Conservation (phyloP, 148 eudicot genomes). For the Rhododendron griersonianum region DNA sequence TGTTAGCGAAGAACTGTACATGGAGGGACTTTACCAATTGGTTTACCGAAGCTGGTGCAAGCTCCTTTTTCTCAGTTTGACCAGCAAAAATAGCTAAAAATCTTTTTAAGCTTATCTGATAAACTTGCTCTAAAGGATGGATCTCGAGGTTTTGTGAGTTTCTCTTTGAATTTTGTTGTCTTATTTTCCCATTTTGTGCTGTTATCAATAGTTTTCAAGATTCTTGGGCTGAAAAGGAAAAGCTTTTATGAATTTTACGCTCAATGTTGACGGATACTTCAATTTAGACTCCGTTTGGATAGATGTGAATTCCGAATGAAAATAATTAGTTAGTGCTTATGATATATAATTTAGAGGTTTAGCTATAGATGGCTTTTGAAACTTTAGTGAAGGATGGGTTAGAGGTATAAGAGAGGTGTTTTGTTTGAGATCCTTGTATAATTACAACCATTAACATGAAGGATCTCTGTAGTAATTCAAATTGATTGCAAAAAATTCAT, state of each 20-base stretch:
- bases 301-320: not conserved
- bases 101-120: no score
- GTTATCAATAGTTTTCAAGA: no score
- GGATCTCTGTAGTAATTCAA: not conserved
- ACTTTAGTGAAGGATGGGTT: not conserved
- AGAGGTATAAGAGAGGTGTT: not conserved
- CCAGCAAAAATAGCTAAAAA: no score
- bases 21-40: no score
- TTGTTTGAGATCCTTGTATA: not conserved
- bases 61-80: no score
- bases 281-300: not conserved
- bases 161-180: no score
- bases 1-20: no score
- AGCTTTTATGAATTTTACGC: not conserved
- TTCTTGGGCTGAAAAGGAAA: not conserved
- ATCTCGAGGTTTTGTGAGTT: slow-evolving; percentile 54
- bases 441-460: not conserved
- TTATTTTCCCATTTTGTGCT: no score
- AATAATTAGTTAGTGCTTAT: not conserved
- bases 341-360: not conserved
- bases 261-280: not conserved
- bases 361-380: not conserved
- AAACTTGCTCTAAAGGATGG: no score
- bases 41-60: no score
- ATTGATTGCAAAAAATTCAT: not conserved